Evolutionary conservation across 768 basidiomycete genomes (phyloP).

Genomic region (Gymnopilus dilepis): DNA sequence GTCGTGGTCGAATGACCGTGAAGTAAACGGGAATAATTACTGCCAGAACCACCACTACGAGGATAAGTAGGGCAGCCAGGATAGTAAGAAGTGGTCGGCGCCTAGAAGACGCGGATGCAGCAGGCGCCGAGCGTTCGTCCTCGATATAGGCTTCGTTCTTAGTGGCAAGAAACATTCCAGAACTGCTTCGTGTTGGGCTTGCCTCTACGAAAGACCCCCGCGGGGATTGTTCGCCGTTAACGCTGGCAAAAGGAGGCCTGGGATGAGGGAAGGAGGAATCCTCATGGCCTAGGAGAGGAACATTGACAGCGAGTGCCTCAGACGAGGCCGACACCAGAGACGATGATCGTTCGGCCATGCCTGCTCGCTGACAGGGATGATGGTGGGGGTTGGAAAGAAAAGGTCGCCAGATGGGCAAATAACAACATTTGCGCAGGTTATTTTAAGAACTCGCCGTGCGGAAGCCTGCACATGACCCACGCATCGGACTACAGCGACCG

Average conservation of each 20-base stretch:
- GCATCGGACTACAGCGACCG: no score
- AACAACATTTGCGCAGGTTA: background rate
- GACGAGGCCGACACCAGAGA: constrained; percentile 15
- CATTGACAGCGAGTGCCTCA: constrained; percentile 23
- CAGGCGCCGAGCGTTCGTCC: constrained; percentile 17
- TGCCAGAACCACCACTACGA: constrained; percentile 33
- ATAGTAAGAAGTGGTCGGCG: constrained; percentile 24
- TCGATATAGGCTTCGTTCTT: constrained; percentile 17
- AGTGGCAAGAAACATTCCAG: constrained; percentile 19
- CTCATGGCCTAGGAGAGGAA: constrained; percentile 28
- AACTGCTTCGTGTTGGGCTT: constrained; percentile 24
- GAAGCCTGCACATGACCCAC: constrained; percentile 2
- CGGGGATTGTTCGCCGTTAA: constrained; percentile 22
- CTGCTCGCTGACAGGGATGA: constrained; percentile 2
- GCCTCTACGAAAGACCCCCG: constrained; percentile 19
- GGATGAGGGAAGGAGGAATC: constrained; percentile 24
- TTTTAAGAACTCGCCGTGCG: constrained; percentile 2
- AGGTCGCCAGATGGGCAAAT: background rate
- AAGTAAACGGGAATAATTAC: constrained; percentile 42
- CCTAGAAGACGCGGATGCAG: constrained; percentile 14
- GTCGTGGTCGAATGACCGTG: constrained; percentile 33
- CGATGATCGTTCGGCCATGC: constrained; percentile 19
- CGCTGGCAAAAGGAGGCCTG: constrained; percentile 18
- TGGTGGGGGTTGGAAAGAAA: background rate
- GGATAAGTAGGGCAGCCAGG: constrained; percentile 19